Percentiles rank a stretch among this genome's conserved stretches.
phyloP scores from a whole-genome alignment of 768 basidiomycete species.

The Boletus sp. region DNA sequence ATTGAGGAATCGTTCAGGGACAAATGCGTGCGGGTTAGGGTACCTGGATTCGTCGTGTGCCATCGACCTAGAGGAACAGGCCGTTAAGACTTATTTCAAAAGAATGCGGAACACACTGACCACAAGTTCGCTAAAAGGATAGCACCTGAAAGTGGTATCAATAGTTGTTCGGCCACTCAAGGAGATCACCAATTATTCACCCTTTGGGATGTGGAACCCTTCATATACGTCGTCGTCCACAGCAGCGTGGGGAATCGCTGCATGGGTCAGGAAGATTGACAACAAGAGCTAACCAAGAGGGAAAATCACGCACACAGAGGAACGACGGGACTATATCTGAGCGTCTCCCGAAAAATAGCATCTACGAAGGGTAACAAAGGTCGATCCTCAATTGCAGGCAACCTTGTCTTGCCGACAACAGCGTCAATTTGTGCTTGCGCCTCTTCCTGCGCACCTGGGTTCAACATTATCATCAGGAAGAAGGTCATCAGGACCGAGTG shows the following conservation, averaged over 20 bases:
- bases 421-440: constrained; percentile 8
- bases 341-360: constrained; percentile 4
- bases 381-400: constrained; percentile 6
- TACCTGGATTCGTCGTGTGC: constrained; percentile 28
- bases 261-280: too few species aligned
- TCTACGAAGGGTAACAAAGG: constrained; percentile 8
- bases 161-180: too few species aligned
- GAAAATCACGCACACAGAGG: constrained; percentile 4
- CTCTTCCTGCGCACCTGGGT: constrained; percentile 2
- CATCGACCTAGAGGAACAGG: constrained; percentile 11
- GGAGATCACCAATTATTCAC: neutral
- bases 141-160: neutral
- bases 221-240: constrained; percentile 41
- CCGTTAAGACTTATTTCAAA: neutral
- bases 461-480: constrained; percentile 11
- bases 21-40: constrained; percentile 35
- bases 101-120: neutral
- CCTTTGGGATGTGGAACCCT: constrained; percentile 49
- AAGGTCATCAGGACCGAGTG: constrained; percentile 1
- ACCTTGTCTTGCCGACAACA: constrained; percentile 1
- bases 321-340: neutral
- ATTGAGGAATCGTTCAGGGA: constrained; percentile 39
- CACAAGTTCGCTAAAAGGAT: constrained; percentile 7
- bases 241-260: constrained; percentile 27
- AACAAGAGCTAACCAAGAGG: neutral